These are phyloP conservation scores for Capsicum chinense DNA, from an alignment of 257 asterid genomes.

Conservation along the genomic window DNA sequence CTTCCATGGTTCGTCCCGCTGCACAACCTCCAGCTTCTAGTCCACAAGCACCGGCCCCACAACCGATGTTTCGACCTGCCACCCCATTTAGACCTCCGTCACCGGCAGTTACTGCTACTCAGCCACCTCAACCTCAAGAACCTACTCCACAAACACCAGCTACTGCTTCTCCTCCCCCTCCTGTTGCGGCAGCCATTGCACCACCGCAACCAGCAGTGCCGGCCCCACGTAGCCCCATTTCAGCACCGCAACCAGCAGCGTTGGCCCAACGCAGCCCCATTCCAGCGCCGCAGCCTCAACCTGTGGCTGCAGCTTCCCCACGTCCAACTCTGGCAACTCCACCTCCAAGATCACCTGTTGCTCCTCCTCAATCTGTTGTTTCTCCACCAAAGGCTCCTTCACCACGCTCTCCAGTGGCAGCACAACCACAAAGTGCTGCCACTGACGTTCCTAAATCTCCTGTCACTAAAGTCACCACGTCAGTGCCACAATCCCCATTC, in stretches of 20 bases:
- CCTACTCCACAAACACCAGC: constrained; percentile 25
- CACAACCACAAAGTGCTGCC: not conserved
- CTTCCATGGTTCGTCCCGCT: constrained; percentile 29
- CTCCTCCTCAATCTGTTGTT: constrained; percentile 24
- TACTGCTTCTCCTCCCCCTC: constrained; percentile 19
- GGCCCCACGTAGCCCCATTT: not conserved
- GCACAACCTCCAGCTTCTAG: constrained; percentile 30
- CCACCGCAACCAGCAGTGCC: not conserved
- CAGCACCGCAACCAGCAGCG: not conserved
- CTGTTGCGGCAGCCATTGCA: not conserved
- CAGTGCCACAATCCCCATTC: constrained; percentile 26
- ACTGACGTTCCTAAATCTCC: constrained; percentile 16
- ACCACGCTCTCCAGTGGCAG: constrained; percentile 14
- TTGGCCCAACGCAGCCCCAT: constrained; percentile 13
- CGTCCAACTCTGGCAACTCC: not conserved
- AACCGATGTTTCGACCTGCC: constrained; percentile 27
- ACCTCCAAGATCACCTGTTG: constrained; percentile 3
- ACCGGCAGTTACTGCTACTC: constrained; percentile 11
- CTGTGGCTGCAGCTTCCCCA: constrained; percentile 21
- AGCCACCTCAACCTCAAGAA: constrained; percentile 29
- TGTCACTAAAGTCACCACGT: not conserved
- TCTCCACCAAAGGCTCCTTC: constrained; percentile 16
- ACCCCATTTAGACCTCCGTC: constrained; percentile 27
- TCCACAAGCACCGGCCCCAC: constrained; percentile 29
- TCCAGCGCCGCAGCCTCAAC: constrained; percentile 19